Evolutionary conservation across 202 grass and related monocot genomes (phyloP).

Genomic region (Sporobolus alterniflorus): DNA sequence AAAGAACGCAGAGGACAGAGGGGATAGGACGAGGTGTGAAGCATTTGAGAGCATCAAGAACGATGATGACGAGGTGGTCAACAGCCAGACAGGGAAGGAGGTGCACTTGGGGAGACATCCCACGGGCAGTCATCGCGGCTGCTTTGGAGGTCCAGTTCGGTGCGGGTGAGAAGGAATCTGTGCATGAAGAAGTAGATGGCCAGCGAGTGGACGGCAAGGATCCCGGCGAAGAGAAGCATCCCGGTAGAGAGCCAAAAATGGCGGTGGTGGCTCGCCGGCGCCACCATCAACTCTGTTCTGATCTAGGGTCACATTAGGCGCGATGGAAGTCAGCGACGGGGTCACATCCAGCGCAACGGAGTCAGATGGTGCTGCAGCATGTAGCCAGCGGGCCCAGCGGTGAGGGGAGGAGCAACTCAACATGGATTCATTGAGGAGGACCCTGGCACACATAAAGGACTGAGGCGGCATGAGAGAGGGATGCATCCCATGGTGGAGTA

Average conservation of each 20-base stretch:
- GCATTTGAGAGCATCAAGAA: constrained; percentile 86
- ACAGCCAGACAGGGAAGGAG: constrained; percentile 67
- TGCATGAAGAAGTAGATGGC: constrained; percentile 88
- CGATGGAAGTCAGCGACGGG: no score
- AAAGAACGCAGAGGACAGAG: neutral
- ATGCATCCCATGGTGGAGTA: no score
- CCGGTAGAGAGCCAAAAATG: constrained; percentile 1
- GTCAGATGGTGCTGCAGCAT: no score
- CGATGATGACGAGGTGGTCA: constrained; percentile 71
- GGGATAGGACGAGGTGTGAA: neutral
- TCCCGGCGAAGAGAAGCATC: constrained; percentile 44
- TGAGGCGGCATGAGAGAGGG: no score
- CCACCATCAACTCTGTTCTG: constrained; percentile 35
- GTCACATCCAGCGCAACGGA: no score
- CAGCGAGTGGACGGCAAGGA: constrained; percentile 56
- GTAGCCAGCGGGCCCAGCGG: no score
- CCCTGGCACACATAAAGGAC: no score
- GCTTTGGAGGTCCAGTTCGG: constrained; percentile 82
- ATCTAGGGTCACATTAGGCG: no score
- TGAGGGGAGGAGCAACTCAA: no score
- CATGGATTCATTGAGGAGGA: no score
- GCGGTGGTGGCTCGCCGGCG: constrained; percentile 34
- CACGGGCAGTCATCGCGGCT: constrained; percentile 56
- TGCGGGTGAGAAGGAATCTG: constrained; percentile 91
- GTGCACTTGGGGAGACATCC: constrained; percentile 31